Conservation (phyloP, 148 eudicot species). For the Beta vulgaris region DNA sequence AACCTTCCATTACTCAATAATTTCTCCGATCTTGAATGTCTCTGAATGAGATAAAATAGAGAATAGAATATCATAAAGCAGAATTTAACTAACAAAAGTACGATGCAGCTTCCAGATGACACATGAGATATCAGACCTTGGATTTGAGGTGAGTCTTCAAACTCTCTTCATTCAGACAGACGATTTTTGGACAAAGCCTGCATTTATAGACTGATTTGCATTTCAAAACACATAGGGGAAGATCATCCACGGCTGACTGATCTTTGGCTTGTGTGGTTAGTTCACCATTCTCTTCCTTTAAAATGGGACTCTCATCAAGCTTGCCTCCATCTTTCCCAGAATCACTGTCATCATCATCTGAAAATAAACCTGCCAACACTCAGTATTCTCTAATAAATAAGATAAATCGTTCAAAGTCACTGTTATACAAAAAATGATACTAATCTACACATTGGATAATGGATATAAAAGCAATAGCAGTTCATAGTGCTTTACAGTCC, state of each 20-base stretch:
- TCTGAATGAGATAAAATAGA: constrained; percentile 35
- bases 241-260: constrained; percentile 33
- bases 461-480: background rate
- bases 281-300: constrained; percentile 26
- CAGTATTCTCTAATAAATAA: background rate
- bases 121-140: constrained; percentile 51
- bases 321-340: constrained; percentile 31
- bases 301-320: constrained; percentile 14
- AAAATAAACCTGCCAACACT: constrained; percentile 31
- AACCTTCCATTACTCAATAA: constrained; percentile 68
- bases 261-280: constrained; percentile 24
- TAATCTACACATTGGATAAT: background rate
- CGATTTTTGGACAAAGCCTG: constrained; percentile 86
- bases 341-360: constrained; percentile 49
- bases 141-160: constrained; percentile 73
- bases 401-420: background rate
- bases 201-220: constrained; percentile 85
- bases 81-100: background rate
- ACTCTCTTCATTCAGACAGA: constrained; percentile 78
- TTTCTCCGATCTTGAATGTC: constrained; percentile 83
- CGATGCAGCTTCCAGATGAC: background rate
- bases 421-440: background rate
- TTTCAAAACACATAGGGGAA: constrained; percentile 51
- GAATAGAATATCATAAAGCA: constrained; percentile 5
- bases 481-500: background rate